A percentile compares a stretch with the other conserved stretches of the same genome.
Conservation (phyloP, 2,329 filamentous ascomycete species). For the Scytalidium sp. region DNA sequence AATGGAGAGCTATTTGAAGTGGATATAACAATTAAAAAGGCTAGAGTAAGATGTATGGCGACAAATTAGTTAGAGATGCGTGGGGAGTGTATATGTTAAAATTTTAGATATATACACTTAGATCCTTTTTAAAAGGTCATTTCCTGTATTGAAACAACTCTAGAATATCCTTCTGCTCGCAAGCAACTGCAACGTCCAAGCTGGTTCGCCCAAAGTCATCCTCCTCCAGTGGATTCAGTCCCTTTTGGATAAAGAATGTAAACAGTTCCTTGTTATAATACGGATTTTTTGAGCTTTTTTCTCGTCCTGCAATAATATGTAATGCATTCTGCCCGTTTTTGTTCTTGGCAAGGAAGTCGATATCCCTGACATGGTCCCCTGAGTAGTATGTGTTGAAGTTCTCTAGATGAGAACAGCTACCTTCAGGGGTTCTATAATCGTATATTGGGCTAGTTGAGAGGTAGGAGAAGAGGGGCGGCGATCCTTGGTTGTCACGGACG, state of each 20-base stretch:
- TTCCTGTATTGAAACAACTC: constrained; percentile 9
- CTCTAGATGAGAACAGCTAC: constrained; percentile 8
- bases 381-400: constrained; percentile 8
- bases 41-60: too few species aligned
- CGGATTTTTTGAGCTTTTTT: not conserved
- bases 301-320: constrained; percentile 11
- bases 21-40: too few species aligned
- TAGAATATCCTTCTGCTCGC: constrained; percentile 11
- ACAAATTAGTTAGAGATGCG: too few species aligned
- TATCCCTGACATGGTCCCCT: not conserved
- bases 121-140: not conserved
- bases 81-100: too few species aligned
- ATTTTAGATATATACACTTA: too few species aligned
- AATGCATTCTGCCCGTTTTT: constrained; percentile 11
- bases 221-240: constrained; percentile 11
- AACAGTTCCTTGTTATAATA: constrained; percentile 11
- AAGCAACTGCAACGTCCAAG: constrained; percentile 15
- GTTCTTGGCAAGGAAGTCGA: constrained; percentile 13
- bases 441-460: constrained; percentile 4
- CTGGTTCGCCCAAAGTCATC: constrained; percentile 10
- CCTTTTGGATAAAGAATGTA: constrained; percentile 11
- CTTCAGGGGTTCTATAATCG: constrained; percentile 4
- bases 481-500: constrained; percentile 8
- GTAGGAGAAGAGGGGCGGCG: constrained; percentile 12
- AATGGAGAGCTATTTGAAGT: too few species aligned